phyloP scores from a whole-genome alignment of 2,329 filamentous ascomycete species.

The Penicillium aurantiogriseum region DNA sequence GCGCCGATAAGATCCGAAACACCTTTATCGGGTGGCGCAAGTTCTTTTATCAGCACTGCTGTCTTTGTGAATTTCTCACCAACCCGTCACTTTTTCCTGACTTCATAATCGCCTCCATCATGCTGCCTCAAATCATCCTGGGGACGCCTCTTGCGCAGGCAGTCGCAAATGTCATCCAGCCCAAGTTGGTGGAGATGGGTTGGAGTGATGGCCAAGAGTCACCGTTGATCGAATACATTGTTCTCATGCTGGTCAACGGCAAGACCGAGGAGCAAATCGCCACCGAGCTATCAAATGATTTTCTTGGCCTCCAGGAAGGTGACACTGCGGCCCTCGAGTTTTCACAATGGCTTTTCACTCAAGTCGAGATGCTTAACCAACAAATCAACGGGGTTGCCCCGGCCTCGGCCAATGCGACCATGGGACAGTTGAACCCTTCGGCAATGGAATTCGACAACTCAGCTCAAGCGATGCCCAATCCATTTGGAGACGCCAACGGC shows the following conservation, averaged over 20 bases:
- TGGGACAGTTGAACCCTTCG: conserved; percentile 34
- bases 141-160: conserved; percentile 82
- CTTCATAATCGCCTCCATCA: conserved; percentile 6
- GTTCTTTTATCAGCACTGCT: conserved; percentile 8
- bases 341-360: conserved; percentile 88
- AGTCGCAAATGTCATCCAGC: conserved; percentile 77
- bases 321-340: conserved; percentile 82
- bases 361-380: conserved; percentile 67
- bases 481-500: conserved; percentile 34
- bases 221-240: conserved; percentile 90
- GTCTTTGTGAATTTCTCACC: conserved; percentile 5
- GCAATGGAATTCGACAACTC: conserved; percentile 24
- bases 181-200: conserved; percentile 87
- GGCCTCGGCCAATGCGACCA: conserved; percentile 16
- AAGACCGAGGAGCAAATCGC: conserved; percentile 90
- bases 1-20: conserved; percentile 5
- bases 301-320: conserved; percentile 77
- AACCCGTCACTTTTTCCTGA: background rate
- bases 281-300: conserved; percentile 79
- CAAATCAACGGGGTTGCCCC: conserved; percentile 57
- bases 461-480: background rate
- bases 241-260: conserved; percentile 94
- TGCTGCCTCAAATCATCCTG: conserved; percentile 62
- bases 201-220: conserved; percentile 84
- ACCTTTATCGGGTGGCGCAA: conserved; percentile 20